These are phyloP conservation scores for Isoetes taiwanensis DNA, from an alignment of 75 land plant species.

Conservation along the genomic window DNA sequence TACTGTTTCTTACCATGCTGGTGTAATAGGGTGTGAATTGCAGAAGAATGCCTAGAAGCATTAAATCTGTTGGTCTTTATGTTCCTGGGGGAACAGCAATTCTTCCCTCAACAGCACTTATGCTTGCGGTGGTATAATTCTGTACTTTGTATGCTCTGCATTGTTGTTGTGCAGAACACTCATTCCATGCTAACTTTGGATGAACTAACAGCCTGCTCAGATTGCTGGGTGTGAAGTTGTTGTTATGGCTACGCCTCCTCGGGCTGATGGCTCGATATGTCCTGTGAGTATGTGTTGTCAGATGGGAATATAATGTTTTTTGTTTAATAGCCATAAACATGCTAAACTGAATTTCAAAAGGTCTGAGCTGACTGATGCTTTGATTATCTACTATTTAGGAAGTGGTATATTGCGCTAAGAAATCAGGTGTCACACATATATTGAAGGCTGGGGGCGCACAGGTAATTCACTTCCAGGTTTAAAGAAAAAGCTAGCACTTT, in stretches of 20 bases:
- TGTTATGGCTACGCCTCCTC: slow-evolving; percentile 93
- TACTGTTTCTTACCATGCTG: not conserved
- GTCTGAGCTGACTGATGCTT: not conserved
- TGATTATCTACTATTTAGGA: slow-evolving; percentile 34
- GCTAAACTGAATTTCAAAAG: not conserved
- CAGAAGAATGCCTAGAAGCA: slow-evolving; percentile 76
- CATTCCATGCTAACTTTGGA: not conserved
- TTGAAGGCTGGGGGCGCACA: slow-evolving; percentile 99
- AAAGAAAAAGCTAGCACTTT: too few relatives aligned
- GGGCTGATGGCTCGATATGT: slow-evolving; percentile 80
- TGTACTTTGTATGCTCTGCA: not conserved
- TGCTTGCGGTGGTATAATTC: slow-evolving; percentile 83
- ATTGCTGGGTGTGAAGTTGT: slow-evolving; percentile 91
- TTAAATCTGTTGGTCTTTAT: slow-evolving; percentile 84
- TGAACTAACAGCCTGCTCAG: slow-evolving; percentile 66
- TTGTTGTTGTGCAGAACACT: not conserved
- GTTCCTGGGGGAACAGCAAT: slow-evolving; percentile 99
- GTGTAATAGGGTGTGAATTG: slow-evolving; percentile 72
- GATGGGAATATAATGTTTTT: not conserved
- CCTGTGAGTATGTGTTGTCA: slow-evolving; percentile 40
- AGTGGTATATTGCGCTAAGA: slow-evolving; percentile 95
- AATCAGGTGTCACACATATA: slow-evolving; percentile 92
- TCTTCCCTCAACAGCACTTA: slow-evolving; percentile 95
- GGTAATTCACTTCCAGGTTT: slow-evolving; percentile 22
- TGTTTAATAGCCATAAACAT: not conserved